Evolutionary conservation across 495 filamentous ascomycete genomes (phyloP).

Genomic region (Penicillium lividum): DNA sequence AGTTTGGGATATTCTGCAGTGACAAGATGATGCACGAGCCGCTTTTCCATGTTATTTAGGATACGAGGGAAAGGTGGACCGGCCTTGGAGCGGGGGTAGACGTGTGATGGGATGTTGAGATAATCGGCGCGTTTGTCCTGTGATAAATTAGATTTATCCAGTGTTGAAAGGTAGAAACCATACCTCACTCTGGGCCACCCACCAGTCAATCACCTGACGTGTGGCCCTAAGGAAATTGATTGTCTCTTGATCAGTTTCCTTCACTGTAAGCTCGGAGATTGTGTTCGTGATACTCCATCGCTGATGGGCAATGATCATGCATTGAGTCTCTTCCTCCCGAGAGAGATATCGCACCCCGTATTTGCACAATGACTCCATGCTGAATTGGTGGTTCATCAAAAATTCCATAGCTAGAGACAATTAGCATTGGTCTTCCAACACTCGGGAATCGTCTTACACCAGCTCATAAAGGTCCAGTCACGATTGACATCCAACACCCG

Average conservation of each 20-base stretch:
- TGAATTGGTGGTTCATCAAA: constrained; percentile 61
- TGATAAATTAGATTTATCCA: background rate
- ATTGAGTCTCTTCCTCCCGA: constrained; percentile 57
- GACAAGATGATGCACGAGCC: constrained; percentile 69
- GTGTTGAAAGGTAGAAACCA: background rate
- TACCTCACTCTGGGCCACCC: constrained; percentile 33
- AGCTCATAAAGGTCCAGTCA: constrained; percentile 53
- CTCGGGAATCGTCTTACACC: constrained; percentile 35
- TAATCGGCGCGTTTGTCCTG: background rate
- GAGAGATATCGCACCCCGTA: constrained; percentile 71
- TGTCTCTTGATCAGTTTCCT: constrained; percentile 54
- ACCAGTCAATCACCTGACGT: constrained; percentile 50
- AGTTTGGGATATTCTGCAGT: constrained; percentile 61
- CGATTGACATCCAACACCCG: constrained; percentile 55
- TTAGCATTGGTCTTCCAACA: constrained; percentile 5
- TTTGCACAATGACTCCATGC: constrained; percentile 56
- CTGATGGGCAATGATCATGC: constrained; percentile 28
- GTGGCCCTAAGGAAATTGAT: constrained; percentile 55
- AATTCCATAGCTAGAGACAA: constrained; percentile 57
- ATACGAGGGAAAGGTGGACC: constrained; percentile 18
- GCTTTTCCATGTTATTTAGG: constrained; percentile 56
- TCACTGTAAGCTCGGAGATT: constrained; percentile 47
- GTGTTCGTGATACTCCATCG: constrained; percentile 34
- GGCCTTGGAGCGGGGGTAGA: constrained; percentile 23
- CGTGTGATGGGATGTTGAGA: background rate